Conservation (phyloP, 2,329 filamentous ascomycete species). For the Aspergillus hiratsukae region DNA sequence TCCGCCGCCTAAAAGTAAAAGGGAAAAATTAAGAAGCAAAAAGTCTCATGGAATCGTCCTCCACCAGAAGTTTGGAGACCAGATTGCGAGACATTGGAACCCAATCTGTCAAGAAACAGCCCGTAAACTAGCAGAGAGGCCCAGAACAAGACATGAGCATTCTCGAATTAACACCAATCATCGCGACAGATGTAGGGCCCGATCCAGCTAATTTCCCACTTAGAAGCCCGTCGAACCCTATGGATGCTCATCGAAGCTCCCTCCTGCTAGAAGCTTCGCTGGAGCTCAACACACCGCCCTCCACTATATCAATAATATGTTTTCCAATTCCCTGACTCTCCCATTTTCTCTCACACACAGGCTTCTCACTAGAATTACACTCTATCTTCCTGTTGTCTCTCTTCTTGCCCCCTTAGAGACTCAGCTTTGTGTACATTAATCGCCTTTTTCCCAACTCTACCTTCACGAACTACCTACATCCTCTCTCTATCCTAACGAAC, state of each 20-base stretch:
- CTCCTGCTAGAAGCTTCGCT: conserved; percentile 40
- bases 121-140: conserved; percentile 4
- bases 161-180: conserved; percentile 8
- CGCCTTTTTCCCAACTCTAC: background rate
- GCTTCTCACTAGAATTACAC: background rate
- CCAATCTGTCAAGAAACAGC: background rate
- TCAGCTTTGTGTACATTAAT: background rate
- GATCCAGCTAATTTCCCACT: conserved; percentile 1
- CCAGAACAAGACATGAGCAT: conserved; percentile 4
- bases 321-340: conserved; percentile 18
- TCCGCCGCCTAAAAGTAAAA: background rate
- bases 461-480: conserved; percentile 3
- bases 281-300: conserved; percentile 36
- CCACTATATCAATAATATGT: conserved; percentile 38
- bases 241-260: conserved; percentile 35
- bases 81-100: background rate
- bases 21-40: background rate
- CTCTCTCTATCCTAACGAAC: conserved; percentile 15
- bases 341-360: background rate
- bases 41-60: background rate
- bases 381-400: background rate
- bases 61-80: background rate
- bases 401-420: background rate
- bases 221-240: conserved; percentile 31
- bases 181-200: conserved; percentile 1